Evolutionary conservation across 2,329 filamentous ascomycete genomes (phyloP).

Genomic region (Trichoderma oligosporum): DNA sequence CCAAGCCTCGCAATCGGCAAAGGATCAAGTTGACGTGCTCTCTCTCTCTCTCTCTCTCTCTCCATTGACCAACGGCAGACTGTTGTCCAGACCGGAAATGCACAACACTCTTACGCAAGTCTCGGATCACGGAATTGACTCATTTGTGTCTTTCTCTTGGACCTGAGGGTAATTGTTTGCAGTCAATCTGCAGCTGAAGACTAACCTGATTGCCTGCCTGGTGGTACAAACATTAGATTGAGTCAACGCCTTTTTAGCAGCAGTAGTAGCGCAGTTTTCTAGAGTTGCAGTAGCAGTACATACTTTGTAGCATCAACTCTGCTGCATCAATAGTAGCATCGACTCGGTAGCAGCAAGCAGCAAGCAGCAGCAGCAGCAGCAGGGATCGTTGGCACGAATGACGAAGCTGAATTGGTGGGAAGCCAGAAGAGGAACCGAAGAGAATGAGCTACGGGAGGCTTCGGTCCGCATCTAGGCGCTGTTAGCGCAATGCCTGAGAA

Average conservation of each 20-base stretch:
- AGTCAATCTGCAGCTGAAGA: too few relatives aligned
- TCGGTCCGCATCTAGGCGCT: slow-evolving; percentile 13
- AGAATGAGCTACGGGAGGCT: too few relatives aligned
- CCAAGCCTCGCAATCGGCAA: too few relatives aligned
- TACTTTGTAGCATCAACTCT: not conserved
- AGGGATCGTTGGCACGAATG: too few relatives aligned
- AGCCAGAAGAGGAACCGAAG: not conserved
- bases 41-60: too few relatives aligned
- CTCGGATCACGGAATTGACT: slow-evolving; percentile 16
- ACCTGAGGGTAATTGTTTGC: too few relatives aligned
- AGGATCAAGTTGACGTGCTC: too few relatives aligned
- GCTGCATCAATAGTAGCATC: not conserved
- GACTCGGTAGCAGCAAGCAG: not conserved
- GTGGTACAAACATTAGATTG: slow-evolving; percentile 1
- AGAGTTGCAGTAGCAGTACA: not conserved
- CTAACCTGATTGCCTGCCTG: too few relatives aligned
- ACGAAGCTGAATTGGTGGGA: too few relatives aligned
- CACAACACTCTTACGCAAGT: slow-evolving; percentile 16
- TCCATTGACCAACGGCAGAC: slow-evolving; percentile 10
- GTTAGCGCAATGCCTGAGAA: slow-evolving; percentile 2
- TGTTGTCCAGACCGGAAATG: slow-evolving; percentile 11
- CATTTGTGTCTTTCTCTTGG: not conserved
- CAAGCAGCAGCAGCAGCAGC: not conserved
- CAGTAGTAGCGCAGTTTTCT: not conserved
- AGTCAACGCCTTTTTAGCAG: not conserved